Conservation (phyloP, 2,329 filamentous ascomycete species). For the Anisogramma anomala region DNA sequence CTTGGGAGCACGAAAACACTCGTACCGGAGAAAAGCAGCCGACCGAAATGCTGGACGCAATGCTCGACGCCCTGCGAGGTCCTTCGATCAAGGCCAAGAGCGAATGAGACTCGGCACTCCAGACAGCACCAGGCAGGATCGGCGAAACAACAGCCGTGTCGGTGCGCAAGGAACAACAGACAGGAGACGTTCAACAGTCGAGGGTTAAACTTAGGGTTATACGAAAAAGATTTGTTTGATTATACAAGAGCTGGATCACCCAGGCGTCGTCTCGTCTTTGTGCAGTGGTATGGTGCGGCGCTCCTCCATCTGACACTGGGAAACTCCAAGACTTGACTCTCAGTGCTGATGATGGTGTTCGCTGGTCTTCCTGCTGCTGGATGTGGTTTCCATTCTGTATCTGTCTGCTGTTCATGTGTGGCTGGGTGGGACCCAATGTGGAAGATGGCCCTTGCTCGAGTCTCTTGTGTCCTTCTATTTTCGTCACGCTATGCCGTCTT, state of each 20-base stretch:
- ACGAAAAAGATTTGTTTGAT: constrained; percentile 7
- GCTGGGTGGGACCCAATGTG: background rate
- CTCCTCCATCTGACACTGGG: background rate
- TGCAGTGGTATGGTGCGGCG: constrained; percentile 2
- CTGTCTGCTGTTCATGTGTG: constrained; percentile 4
- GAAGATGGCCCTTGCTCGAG: constrained; percentile 8
- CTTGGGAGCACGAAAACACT: background rate
- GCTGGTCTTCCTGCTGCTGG: background rate
- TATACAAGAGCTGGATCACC: constrained; percentile 7
- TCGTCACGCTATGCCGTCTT: background rate
- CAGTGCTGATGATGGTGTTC: background rate
- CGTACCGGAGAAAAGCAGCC: background rate
- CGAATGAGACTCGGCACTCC: background rate
- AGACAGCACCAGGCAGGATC: background rate
- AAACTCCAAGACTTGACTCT: background rate
- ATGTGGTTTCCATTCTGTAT: background rate
- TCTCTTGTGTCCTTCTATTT: background rate
- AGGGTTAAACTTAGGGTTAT: constrained; percentile 9
- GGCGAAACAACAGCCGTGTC: background rate
- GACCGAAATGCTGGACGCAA: background rate
- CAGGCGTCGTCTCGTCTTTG: constrained; percentile 1
- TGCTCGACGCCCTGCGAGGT: background rate
- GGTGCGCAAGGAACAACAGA: background rate
- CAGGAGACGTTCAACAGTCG: background rate
- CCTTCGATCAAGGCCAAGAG: background rate